Base-by-base conservation (phyloP, 2,329 filamentous ascomycete genomes). In the Annulohypoxylon truncatum region DNA sequence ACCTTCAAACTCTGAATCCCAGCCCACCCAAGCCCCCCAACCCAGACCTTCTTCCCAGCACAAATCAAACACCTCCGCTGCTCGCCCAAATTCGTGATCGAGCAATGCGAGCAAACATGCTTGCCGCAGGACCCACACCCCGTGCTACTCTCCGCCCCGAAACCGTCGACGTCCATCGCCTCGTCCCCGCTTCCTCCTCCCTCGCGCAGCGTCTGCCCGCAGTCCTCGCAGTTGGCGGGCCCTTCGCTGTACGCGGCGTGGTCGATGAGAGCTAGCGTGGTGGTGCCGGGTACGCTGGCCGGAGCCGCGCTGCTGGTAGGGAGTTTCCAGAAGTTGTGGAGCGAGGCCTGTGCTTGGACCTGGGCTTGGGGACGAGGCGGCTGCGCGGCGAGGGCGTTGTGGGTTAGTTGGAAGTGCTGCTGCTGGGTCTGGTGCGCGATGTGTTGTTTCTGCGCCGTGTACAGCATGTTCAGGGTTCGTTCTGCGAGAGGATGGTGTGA, bases 271-370 rank as follows among this genome's bases (percentile, higher is more conserved):
- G 38, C 54, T 7, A 28, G 26, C 5, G 38, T 20, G 12, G 61
- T 10, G 63, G 65, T n/a, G n/a, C n/a, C 61, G 5, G 76, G 52
- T 1, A 76, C 69, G 0, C 73, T 71, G n/a, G n/a, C n/a, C 0
- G 78, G 71, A 0, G 76, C 52, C 10, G 71, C 67, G 4, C 82
- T 74, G 0, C 78, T 75, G 0, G 80, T 78, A 1, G 79, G 82
- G 12, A 89, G 80, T n/a, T 82, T 82, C 87, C 87, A 90, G 77
- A 89, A 90, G 40, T 80, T 84, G 75, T 90, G 87, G 0, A 90
- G 79, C 0, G 84, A 88, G 3, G 81, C 79, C 74, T 89, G n/a
- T n/a, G n/a, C n/a, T n/a, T n/a, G 87, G 40, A 53, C 53, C 12
- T 70, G 66, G 12, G 72, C 44, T 15, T 59, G 40, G 47, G 69